Evolutionary conservation across 768 basidiomycete species (phyloP).

Genomic region (Termitomyces sp.): DNA sequence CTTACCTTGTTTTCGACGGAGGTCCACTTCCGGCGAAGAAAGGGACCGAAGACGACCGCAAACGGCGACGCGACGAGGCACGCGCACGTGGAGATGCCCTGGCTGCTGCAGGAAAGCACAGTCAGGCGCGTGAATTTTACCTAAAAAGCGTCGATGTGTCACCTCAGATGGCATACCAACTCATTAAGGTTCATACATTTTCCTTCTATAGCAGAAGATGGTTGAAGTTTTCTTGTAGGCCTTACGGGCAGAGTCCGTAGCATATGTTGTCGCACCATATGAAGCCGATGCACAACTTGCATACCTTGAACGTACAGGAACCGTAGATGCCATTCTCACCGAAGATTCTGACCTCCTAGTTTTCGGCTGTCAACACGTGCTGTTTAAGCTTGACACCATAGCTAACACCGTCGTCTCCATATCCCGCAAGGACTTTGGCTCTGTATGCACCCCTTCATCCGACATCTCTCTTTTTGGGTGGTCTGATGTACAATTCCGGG

Average conservation of each 20-base stretch:
- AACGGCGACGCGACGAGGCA: slow-evolving; percentile 72
- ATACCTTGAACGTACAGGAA: slow-evolving; percentile 78
- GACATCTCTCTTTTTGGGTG: slow-evolving; percentile 82
- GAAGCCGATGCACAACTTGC: slow-evolving; percentile 98
- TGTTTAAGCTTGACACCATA: slow-evolving; percentile 87
- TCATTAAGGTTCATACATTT: slow-evolving; percentile 74
- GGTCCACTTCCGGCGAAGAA: slow-evolving; percentile 94
- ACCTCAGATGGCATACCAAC: slow-evolving; percentile 94
- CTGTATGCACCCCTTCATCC: slow-evolving; percentile 40
- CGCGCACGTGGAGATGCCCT: slow-evolving; percentile 71
- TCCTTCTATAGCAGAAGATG: background rate
- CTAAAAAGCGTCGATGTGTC: slow-evolving; percentile 93
- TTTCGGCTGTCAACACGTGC: slow-evolving; percentile 89
- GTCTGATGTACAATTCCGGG: slow-evolving; percentile 86
- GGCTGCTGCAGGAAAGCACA: slow-evolving; percentile 71
- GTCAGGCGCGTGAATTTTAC: slow-evolving; percentile 84
- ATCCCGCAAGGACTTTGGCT: slow-evolving; percentile 64
- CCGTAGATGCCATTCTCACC: slow-evolving; percentile 90
- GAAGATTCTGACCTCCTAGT: slow-evolving; percentile 98
- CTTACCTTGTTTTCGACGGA: slow-evolving; percentile 95
- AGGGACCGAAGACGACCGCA: slow-evolving; percentile 81
- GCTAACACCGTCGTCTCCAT: slow-evolving; percentile 65
- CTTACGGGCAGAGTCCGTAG: slow-evolving; percentile 72
- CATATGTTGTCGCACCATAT: slow-evolving; percentile 94
- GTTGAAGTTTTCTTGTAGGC: slow-evolving; percentile 50